phyloP scores from a whole-genome alignment of 805 yeast genomes.

The Dipodascopsis uninucleata region DNA sequence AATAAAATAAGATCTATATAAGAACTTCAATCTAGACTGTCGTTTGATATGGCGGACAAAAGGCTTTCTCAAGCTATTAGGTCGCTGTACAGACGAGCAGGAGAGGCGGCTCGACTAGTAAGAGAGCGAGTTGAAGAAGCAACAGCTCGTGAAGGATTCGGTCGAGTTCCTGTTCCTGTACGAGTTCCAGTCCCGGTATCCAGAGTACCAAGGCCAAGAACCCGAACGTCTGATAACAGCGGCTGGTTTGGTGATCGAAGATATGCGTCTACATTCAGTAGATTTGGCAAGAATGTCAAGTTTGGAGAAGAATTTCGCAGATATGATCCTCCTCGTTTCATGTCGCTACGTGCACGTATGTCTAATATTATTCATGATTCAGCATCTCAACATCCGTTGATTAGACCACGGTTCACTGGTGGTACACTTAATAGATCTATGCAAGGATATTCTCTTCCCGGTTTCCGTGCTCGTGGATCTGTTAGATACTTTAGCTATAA shows the following conservation, averaged over 20 bases:
- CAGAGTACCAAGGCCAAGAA: neutral
- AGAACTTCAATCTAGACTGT: too few relatives aligned
- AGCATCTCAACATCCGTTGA: conserved; percentile 16
- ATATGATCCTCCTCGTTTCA: neutral
- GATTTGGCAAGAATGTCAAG: neutral
- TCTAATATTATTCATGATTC: conserved; percentile 20
- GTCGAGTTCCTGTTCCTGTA: conserved; percentile 19
- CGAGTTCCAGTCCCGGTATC: conserved; percentile 21
- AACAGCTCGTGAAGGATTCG: conserved; percentile 5
- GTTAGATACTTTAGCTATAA: conserved; percentile 20
- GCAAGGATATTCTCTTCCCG: conserved; percentile 26
- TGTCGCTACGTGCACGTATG: conserved; percentile 5
- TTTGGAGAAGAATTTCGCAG: too few relatives aligned
- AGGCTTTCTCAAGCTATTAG: conserved; percentile 9
- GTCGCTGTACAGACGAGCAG: conserved; percentile 17
- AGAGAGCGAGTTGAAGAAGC: conserved; percentile 13
- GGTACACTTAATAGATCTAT: conserved; percentile 24
- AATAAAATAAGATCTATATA: too few relatives aligned
- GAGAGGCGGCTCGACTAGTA: conserved; percentile 15
- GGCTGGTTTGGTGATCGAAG: too few relatives aligned
- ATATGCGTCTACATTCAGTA: neutral
- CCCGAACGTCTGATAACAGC: conserved; percentile 3
- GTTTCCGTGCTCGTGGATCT: conserved; percentile 18
- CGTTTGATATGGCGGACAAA: neutral
- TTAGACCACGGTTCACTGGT: conserved; percentile 23